phyloP scores from a whole-genome alignment of 2,329 filamentous ascomycete genomes.

The Penicillium sp. region DNA sequence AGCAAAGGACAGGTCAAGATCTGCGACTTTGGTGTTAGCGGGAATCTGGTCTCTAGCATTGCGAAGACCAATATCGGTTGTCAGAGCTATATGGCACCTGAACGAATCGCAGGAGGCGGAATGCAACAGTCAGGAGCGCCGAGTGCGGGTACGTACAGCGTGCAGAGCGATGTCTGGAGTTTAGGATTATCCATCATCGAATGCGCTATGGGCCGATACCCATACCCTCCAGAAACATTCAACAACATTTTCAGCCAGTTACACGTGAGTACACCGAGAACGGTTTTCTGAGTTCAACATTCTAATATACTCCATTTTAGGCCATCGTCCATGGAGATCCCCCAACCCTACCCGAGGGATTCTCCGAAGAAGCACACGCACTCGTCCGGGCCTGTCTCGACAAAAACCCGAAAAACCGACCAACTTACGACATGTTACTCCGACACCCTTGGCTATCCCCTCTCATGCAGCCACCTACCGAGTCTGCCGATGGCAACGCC shows the following conservation, averaged over 20 bases:
- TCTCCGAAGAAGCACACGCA: slow-evolving; percentile 74
- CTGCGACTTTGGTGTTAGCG: slow-evolving; percentile 96
- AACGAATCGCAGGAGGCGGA: slow-evolving; percentile 85
- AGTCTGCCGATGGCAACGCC: slow-evolving; percentile 53
- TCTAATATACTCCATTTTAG: slow-evolving; percentile 49
- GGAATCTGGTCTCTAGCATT: slow-evolving; percentile 94
- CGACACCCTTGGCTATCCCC: slow-evolving; percentile 83
- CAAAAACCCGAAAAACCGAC: slow-evolving; percentile 87
- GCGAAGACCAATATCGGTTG: slow-evolving; percentile 99
- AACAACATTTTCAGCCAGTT: slow-evolving; percentile 98
- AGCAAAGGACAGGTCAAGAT: slow-evolving; percentile 91
- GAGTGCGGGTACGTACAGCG: slow-evolving; percentile 84
- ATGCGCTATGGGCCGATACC: slow-evolving; percentile 90
- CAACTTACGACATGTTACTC: slow-evolving; percentile 87
- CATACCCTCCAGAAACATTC: slow-evolving; percentile 94
- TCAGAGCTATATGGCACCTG: slow-evolving; percentile 98
- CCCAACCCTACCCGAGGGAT: slow-evolving; percentile 79
- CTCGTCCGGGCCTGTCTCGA: slow-evolving; percentile 90
- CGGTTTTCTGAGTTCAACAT: neutral
- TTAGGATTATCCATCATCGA: slow-evolving; percentile 92
- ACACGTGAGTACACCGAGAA: slow-evolving; percentile 64
- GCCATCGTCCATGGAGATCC: slow-evolving; percentile 98
- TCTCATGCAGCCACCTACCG: slow-evolving; percentile 72
- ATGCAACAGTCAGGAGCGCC: slow-evolving; percentile 68
- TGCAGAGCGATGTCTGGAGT: slow-evolving; percentile 98